Evolutionary conservation across 2,329 filamentous ascomycete species (phyloP).

Genomic region (Pseudogymnoascus sp.): DNA sequence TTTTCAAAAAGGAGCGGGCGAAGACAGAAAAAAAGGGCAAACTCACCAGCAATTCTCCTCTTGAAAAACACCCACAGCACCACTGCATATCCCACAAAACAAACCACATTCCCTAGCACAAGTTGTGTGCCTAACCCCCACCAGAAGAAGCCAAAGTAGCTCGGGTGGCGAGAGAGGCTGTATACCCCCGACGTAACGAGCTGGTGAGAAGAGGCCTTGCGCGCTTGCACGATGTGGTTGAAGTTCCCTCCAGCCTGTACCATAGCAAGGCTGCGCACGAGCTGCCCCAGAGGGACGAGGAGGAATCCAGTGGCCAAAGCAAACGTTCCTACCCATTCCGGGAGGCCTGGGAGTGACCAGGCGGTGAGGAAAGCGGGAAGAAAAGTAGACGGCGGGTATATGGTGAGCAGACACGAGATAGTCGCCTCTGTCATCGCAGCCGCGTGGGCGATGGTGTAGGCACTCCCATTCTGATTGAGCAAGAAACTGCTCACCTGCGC

Average conservation of each 20-base stretch:
- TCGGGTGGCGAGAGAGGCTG: conserved; percentile 67
- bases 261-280: conserved; percentile 76
- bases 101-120: conserved; percentile 75
- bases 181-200: conserved; percentile 85
- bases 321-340: conserved; percentile 37
- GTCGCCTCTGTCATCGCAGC: conserved; percentile 69
- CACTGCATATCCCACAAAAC: conserved; percentile 62
- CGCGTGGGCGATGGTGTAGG: conserved; percentile 75
- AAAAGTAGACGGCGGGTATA: conserved; percentile 30
- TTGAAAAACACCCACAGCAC: conserved; percentile 85
- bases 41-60: conserved; percentile 56
- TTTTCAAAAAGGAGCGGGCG: conserved; percentile 12
- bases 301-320: conserved; percentile 48
- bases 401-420: conserved; percentile 60
- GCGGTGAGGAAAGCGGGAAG: conserved; percentile 37
- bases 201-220: conserved; percentile 57
- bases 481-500: conserved; percentile 72
- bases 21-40: not conserved
- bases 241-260: conserved; percentile 81
- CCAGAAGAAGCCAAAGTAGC: conserved; percentile 98
- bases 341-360: not conserved
- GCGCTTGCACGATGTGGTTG: conserved; percentile 76
- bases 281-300: conserved; percentile 63
- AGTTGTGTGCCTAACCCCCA: conserved; percentile 95
- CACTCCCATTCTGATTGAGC: conserved; percentile 72